Base-by-base conservation (phyloP, 768 basidiomycete species). In the Russula griseocarnosa region DNA sequence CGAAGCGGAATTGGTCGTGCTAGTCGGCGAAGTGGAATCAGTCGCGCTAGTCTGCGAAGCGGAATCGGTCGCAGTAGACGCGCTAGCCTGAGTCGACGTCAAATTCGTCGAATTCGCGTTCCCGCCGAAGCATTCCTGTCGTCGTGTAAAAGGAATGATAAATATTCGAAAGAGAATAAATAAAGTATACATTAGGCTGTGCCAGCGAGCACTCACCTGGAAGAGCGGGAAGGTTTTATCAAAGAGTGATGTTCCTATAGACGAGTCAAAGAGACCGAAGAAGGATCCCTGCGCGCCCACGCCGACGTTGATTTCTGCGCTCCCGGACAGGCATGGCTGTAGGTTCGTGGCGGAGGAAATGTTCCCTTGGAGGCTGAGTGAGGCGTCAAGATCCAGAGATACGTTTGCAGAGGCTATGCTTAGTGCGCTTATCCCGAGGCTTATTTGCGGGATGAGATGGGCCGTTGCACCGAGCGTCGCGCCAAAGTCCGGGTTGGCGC, bases 361-460 rank as follows among this genome's bases (percentile, higher is more conserved):
- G 2, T 30, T 22, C 10, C 44, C 52, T 0, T 18, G 26, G 34
- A 58, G 13, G 32, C 5, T 28, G 5, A 28, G 44, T 42, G 61
- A 54, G 40, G 61, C 61, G 16, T 62, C 56, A 26, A 66, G 34
- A 3, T 51, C 32, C 13, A 66, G 44, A n/a, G 59, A 62, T 13
- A 55, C 54, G 24, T 14, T 40, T 38, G 54, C 4, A 7, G 54
- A 40, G 2, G 5, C 54, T 16, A 13, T 13, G 24, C 46, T n/a
- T n/a, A n/a, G n/a, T n/a, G n/a, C n/a, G 32, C 20, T 28, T n/a
- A 51, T 8, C 7, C n/a, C 58, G 13, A 68, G 44, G 24, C 8
- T 62, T 62, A 61, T 73, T 44, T 62, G 72, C 0, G 82, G 83
- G 62, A 80, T 82, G 40, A 84, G 70, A 68, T 84, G 82, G 5